Percentiles rank a stretch among this genome's conserved stretches.
These are phyloP conservation scores for Ustanciosporium gigantosporum DNA, from an alignment of 1,284 basidiomycete genomes.

Conservation along the genomic window DNA sequence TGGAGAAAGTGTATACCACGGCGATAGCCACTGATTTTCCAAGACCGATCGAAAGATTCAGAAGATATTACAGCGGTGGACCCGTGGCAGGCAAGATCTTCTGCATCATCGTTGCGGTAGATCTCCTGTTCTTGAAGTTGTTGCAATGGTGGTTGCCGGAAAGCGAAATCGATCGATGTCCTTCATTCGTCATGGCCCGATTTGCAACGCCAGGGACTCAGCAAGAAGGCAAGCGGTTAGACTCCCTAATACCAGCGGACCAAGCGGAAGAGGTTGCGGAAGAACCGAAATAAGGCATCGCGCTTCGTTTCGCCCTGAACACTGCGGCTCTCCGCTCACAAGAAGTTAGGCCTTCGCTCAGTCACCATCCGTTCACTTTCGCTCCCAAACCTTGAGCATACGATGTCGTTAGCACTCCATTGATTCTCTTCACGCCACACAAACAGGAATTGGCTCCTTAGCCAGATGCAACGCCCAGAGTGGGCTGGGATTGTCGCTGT, in stretches of 20 bases:
- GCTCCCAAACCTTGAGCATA: too few species aligned
- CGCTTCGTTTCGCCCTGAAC: too few species aligned
- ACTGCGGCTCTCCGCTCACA: too few species aligned
- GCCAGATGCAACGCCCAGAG: too few species aligned
- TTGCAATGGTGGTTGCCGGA: constrained; percentile 65
- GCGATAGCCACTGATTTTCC: constrained; percentile 65
- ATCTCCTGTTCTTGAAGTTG: constrained; percentile 76
- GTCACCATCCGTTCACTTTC: too few species aligned
- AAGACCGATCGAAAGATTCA: constrained; percentile 30
- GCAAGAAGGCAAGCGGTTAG: background rate
- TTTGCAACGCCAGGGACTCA: background rate
- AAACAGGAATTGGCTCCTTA: too few species aligned
- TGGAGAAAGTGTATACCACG: constrained; percentile 78
- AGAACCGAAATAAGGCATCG: too few species aligned
- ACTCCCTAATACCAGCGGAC: background rate
- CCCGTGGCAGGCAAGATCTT: constrained; percentile 77
- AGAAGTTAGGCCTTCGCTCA: too few species aligned
- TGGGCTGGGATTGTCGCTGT: too few species aligned
- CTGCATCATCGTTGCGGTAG: constrained; percentile 75
- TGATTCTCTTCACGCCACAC: too few species aligned
- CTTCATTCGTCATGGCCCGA: constrained; percentile 1
- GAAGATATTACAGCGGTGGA: constrained; percentile 69
- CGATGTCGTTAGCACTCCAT: too few species aligned
- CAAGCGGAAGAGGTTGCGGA: background rate
- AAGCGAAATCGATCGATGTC: constrained; percentile 13